Evolutionary conservation across 768 basidiomycete genomes (phyloP), one percentile per base, ranked within the genome.

Genomic region (Rubroboletus pulcherrimus): DNA sequence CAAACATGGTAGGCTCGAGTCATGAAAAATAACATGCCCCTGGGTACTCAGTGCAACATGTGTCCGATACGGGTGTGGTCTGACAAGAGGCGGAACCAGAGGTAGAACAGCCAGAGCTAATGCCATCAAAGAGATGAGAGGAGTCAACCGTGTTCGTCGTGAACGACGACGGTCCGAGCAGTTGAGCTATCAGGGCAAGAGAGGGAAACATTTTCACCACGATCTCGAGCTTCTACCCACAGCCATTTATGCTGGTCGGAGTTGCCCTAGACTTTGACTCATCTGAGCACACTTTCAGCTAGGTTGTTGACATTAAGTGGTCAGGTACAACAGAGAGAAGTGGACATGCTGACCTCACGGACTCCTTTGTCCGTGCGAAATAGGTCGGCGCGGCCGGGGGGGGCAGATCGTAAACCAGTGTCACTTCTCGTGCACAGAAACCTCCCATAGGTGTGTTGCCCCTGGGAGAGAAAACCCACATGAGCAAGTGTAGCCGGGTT

Each of bases 11-110:
- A 31, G n/a, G 3, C 12, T 12, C 35, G 14, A 30, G 41, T 49
- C 31, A 0, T 9, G 33, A 35, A 45, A 12, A 12, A 46, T 0
- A 17, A 74, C 81, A 45, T 64, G 86, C 87, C 57, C 86, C 86
- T 21, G 87, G 86, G 29, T 73, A 65, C 66, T 88, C 84, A 57
- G 82, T 83, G 68, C 87, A 89, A 65, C 87, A 89, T 5, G 74
- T 66, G 59, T 82, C 69, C n/a, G 78, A 71, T 1, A 66, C 55
- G 0, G 81, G 70, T 1, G 77, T 74, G 57, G 77, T 80, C 44
- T 79, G 77, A 66, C 87, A 89, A 21, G 86, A 87, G 24, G 72
- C 65, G 0, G 75, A 64, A 3, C 80, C 78, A 51, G 72, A 71
- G 1, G 76, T 72, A 6, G 81, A 75, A 58, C 86, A 88, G 26